These are phyloP conservation scores for Asterochloris erici DNA, from an alignment of 139 green algal genomes.

Conservation along the genomic window DNA sequence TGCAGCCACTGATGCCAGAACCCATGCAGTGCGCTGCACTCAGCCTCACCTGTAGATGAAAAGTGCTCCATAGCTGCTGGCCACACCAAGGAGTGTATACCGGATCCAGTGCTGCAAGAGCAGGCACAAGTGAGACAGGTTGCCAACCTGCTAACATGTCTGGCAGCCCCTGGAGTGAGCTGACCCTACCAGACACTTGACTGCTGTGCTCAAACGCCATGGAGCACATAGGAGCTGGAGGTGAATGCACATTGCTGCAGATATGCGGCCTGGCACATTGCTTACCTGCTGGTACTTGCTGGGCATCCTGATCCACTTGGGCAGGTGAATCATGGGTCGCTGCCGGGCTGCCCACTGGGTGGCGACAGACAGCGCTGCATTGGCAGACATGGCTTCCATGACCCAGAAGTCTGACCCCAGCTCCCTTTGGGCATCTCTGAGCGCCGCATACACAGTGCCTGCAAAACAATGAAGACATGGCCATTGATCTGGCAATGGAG, in stretches of 20 bases:
- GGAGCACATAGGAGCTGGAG: no score
- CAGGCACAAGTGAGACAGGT: not conserved
- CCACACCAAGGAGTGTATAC: conserved; percentile 30
- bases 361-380: not conserved
- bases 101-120: conserved; percentile 73
- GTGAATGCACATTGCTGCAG: not conserved
- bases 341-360: not conserved
- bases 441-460: no score
- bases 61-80: conserved; percentile 22
- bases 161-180: not conserved
- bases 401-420: not conserved
- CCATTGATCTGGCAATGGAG: no score
- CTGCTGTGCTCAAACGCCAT: no score
- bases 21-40: no score
- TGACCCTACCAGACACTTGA: no score
- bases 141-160: not conserved
- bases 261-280: not conserved
- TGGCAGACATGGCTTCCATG: not conserved
- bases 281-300: not conserved
- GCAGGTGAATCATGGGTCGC: conserved; percentile 27
- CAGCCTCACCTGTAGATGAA: conserved; percentile 49
- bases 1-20: no score
- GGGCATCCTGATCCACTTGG: conserved; percentile 42
- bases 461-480: no score
- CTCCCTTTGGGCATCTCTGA: not conserved